Evolutionary conservation across 2,329 filamentous ascomycete species (phyloP), one percentile per base, ranked within the genome.

Genomic region (Ceratocystis colombiana): DNA sequence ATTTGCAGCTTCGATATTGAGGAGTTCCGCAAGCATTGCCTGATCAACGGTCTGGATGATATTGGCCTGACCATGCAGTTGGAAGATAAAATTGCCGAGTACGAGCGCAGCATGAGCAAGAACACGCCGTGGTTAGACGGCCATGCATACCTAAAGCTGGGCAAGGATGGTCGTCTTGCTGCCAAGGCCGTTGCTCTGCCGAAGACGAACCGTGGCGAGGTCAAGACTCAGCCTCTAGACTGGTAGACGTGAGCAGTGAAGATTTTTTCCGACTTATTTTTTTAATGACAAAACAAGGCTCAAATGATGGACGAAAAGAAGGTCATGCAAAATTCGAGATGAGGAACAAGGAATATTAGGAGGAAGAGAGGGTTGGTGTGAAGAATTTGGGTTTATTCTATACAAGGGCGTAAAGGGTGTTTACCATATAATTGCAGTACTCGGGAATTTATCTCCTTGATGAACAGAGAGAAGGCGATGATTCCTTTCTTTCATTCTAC

Each of bases 91-190:
- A 96, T 97, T 73, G 79, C 82, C 67, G 82, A 82, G 68, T 96
- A 94, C 72, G 93, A 97, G 84, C 79, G 79, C 71, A 87, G 86
- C 76, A 84, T 91, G 74, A 88, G 88, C 8, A 76, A 80, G 64
- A 83, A 90, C 69, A 96, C 89, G 25, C 93, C 94, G 2, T 97
- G 93, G 93, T 78, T 97, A 70, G 90, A 96, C 73, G 94, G 93
- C 44, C 86, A 82, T 53, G 89, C 86, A 0, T 97, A 96, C 75
- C 80, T 97, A 68, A 83, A 79, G 77, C 79, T 79, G 71, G 81
- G 80, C 55, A 77, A 79, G 73, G 79, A 78, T 22, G 83, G 83
- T 45, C 80, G 78, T 73, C 74, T 86, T 70, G 78, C 80, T 8
- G 82, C 77, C 44, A 84, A 85, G 77, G 79, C 84, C 22, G 80